These are phyloP conservation scores for Malus hybrid DNA, from an alignment of 331 rosid genomes.

Conservation along the genomic window DNA sequence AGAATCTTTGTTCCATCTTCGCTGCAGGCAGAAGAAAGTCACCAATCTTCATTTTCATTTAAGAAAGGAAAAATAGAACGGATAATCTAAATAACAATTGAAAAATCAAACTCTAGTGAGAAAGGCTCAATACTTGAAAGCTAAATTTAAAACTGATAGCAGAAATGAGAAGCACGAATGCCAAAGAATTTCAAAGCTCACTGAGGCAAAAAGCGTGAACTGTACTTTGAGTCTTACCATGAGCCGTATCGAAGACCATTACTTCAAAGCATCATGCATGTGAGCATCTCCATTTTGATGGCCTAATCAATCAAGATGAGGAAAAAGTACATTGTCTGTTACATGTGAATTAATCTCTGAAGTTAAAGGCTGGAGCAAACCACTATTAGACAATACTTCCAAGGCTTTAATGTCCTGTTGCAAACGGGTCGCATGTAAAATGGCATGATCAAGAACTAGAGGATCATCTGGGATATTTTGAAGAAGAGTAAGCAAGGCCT, in stretches of 20 bases:
- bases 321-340: slow-evolving; percentile 35
- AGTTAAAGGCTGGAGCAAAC: slow-evolving; percentile 53
- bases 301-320: slow-evolving; percentile 26
- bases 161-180: background rate
- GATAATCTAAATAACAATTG: background rate
- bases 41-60: slow-evolving; percentile 13
- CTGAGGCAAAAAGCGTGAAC: background rate
- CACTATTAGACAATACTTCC: slow-evolving; percentile 52
- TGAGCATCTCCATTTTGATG: slow-evolving; percentile 4
- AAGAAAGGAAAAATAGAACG: background rate
- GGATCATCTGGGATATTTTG: slow-evolving; percentile 62
- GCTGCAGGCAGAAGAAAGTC: slow-evolving; percentile 18
- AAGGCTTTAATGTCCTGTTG: slow-evolving; percentile 59
- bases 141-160: background rate
- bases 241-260: background rate
- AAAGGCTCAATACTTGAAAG: background rate
- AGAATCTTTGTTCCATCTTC: slow-evolving; percentile 4
- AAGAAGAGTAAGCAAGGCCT: slow-evolving; percentile 48
- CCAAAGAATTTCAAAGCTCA: background rate
- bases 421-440: slow-evolving; percentile 42
- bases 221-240: background rate
- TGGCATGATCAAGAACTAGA: slow-evolving; percentile 55
- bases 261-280: background rate
- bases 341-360: slow-evolving; percentile 46
- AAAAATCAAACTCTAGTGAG: background rate